phyloP scores from a whole-genome alignment of 768 basidiomycete genomes.

The Botryobasidium botryosum region DNA sequence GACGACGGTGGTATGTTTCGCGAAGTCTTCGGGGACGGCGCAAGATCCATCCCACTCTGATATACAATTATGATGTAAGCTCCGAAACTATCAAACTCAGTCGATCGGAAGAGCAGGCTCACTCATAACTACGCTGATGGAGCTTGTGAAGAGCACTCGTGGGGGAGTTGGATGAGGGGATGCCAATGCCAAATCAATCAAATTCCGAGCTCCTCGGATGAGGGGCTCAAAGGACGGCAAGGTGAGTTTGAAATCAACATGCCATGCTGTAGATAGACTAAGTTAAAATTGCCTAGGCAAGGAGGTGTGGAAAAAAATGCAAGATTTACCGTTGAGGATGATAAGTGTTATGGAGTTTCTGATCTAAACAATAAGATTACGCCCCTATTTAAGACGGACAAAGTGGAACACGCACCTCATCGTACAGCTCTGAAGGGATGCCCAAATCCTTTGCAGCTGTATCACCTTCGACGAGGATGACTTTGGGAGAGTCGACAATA shows the following conservation, averaged over 20 bases:
- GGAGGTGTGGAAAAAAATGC: too few species aligned
- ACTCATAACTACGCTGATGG: conserved; percentile 8
- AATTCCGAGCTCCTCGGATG: conserved; percentile 6
- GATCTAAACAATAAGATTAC: not conserved
- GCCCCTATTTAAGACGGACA: too few species aligned
- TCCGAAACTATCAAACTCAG: too few species aligned
- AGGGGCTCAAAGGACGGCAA: conserved; percentile 9
- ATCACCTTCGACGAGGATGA: conserved; percentile 9
- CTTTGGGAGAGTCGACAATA: conserved; percentile 4
- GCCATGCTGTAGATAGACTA: too few species aligned
- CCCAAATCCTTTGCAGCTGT: not conserved
- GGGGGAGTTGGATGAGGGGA: conserved; percentile 8
- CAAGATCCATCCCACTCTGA: conserved; percentile 11
- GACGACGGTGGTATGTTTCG: conserved; percentile 1
- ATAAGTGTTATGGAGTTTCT: not conserved
- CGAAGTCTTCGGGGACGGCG: conserved; percentile 5
- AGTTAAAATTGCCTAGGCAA: too few species aligned
- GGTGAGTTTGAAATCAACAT: conserved; percentile 11
- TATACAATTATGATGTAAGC: not conserved
- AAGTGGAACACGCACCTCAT: not conserved
- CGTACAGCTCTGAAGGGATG: not conserved
- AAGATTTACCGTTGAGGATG: too few species aligned
- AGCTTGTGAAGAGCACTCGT: conserved; percentile 9
- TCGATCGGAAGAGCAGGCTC: not conserved
- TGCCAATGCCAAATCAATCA: conserved; percentile 10